Base-by-base conservation (phyloP, 192 early-diverging fungal species). In the Rhizoclosmatium sp. region DNA sequence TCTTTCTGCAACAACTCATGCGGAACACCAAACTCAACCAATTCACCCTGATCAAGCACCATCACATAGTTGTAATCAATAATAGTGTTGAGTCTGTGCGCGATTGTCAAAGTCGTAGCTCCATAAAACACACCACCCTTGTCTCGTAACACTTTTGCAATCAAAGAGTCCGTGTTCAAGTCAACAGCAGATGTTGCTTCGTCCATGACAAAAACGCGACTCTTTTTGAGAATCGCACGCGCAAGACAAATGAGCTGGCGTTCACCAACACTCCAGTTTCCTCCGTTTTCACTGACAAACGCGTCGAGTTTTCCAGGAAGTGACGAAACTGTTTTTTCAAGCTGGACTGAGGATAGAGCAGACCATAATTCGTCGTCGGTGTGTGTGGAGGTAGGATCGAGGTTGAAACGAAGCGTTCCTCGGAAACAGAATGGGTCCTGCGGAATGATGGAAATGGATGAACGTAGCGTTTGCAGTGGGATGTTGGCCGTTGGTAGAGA, bases 171-270 rank as follows among this genome's bases (percentile, higher is more conserved):
- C 2, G 84, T 85, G n/a, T 76, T 67, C 51, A 75, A 56, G 64
- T 86, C 82, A 68, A 86, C 69, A 40, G 71, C 19, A 19, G 61
- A 56, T 5, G 82, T 84, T 2, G 84, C 79, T 68, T 85, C 84
- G 58, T 86, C 85, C 81, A 86, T 76, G 31, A 85, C 71, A 40
- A 86, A 54, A 0, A 86, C 47, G n/a, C 59, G 42, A 39, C 90
- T 86, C 68, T 87, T 84, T 10, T 88, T 79, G 23, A 95, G 76
- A 66, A 95, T 84, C 23, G 94, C 93, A 23, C 94, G 87, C 3
- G 93, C 91, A 67, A 95, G 86, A 77, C 93, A 94, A 45, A 95
- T 76, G 19, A 97, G 82, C 81, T 97, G 96, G 5, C 92, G 85
- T 79, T 97, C 93, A 39, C 96, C 95, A 61, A 93, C 88, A 23